Evolutionary conservation across 2,329 filamentous ascomycete species (phyloP).

Genomic region (Emergomyces pasteurianus): DNA sequence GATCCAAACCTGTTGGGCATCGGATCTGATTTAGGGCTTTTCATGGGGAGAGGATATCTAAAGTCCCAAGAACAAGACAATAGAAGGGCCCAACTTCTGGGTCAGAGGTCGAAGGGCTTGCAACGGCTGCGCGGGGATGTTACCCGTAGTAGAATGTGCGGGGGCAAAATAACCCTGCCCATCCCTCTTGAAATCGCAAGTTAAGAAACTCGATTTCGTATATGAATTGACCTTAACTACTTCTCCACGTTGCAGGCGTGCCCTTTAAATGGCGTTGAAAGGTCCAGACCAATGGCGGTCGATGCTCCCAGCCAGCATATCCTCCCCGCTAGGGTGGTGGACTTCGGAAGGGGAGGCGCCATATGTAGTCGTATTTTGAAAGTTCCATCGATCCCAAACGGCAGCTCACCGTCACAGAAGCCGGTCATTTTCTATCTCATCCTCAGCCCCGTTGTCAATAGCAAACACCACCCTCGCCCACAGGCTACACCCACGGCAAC

Average conservation of each 20-base stretch:
- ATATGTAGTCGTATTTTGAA: background rate
- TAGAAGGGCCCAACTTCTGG: background rate
- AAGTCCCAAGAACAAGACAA: background rate
- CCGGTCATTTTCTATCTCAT: constrained; percentile 5
- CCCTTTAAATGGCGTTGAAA: background rate
- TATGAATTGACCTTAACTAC: background rate
- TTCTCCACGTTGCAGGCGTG: background rate
- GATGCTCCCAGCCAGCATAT: background rate
- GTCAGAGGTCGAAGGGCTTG: background rate
- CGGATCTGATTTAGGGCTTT: too few species aligned
- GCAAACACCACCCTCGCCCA: constrained; percentile 51
- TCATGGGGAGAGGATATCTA: background rate
- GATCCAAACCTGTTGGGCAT: too few species aligned
- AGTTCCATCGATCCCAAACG: background rate
- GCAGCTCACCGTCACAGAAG: background rate
- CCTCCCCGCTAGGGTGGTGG: background rate
- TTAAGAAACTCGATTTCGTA: background rate
- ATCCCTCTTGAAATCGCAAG: background rate
- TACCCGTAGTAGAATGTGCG: background rate
- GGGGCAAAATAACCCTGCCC: background rate
- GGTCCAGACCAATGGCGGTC: background rate
- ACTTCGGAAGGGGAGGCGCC: background rate
- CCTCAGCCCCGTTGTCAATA: constrained; percentile 26
- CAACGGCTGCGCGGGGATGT: background rate
- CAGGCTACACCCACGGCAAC: constrained; percentile 52